Base-by-base conservation (phyloP, 768 basidiomycete genomes). In the Mycena haematopus region DNA sequence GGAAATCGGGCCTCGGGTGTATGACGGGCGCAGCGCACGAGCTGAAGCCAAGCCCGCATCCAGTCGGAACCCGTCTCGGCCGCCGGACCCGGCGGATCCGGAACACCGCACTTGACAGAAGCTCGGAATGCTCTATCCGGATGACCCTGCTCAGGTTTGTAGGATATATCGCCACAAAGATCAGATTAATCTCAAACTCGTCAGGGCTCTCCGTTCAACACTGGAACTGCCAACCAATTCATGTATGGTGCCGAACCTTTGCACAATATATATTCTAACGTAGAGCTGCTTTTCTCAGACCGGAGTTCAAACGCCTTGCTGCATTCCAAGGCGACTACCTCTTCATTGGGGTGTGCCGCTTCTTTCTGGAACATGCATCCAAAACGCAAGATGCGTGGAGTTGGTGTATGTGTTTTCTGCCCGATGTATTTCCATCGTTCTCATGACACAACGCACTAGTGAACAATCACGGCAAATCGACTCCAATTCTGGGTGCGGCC, bases 201-300 rank as follows among this genome's bases (percentile, higher is more conserved):
- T 15, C 9, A 65, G 65, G 65, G 65, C 24, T 56, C 65, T 0
- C 65, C 65, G 11, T 65, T 70, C 56, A 38, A 50, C 51, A 64
- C 56, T 15, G 59, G 66, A 4, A 10, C n/a, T 10, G 55, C 24
- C 11, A 58, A 57, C 55, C 31, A 45, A 36, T 15, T 58, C 54
- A 65, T 56, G 62, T 67, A 60, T 11, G 53, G 49, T 14, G 10
- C 6, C 6, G 10, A 5, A 6, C n/a, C 33, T 11, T n/a, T 29
- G 27, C 27, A 9, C 27, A 3, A 31, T 1, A 19, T 24, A 24
- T 8, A 8, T 19, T 31, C n/a, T 9, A 36, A 36, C 14, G 36
- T 19, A n/a, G 6, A 22, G 6, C 24, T 7, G 0, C 6, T 3
- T 14, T 6, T 15, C 13, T 10, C 27, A 65, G 65, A 3, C 65